These are phyloP conservation scores for Exophiala bonariae DNA, from an alignment of 2,329 filamentous ascomycete species.

Conservation along the genomic window DNA sequence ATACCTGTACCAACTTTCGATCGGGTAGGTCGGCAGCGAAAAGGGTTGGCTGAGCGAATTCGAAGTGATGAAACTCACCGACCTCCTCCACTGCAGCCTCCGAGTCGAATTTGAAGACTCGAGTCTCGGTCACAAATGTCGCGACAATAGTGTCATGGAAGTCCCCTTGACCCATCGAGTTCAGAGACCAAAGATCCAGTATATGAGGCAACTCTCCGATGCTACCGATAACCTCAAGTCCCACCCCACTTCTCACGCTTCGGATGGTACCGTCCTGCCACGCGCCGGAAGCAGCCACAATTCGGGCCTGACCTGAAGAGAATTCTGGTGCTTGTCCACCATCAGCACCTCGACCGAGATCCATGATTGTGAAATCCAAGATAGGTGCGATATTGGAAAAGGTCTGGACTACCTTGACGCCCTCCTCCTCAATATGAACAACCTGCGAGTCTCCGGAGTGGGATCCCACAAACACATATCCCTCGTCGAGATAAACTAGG, in stretches of 20 bases:
- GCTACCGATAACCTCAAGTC: constrained; percentile 81
- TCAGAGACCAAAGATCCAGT: constrained; percentile 70
- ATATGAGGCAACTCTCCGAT: constrained; percentile 76
- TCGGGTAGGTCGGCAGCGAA: constrained; percentile 65
- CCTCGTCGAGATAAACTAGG: constrained; percentile 73
- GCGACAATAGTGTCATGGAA: constrained; percentile 70
- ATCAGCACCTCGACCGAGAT: constrained; percentile 82
- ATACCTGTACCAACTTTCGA: constrained; percentile 73
- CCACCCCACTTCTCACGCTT: constrained; percentile 90
- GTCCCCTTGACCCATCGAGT: constrained; percentile 50
- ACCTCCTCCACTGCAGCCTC: constrained; percentile 84
- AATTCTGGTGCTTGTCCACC: constrained; percentile 84
- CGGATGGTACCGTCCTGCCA: constrained; percentile 85
- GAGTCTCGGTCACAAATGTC: constrained; percentile 79
- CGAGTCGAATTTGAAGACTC: constrained; percentile 73
- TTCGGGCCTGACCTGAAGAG: constrained; percentile 88
- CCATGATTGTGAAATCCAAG: constrained; percentile 92
- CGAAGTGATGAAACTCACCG: constrained; percentile 70
- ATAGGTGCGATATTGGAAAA: constrained; percentile 86
- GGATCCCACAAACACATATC: constrained; percentile 81
- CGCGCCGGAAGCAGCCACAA: constrained; percentile 89
- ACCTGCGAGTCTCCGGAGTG: constrained; percentile 92
- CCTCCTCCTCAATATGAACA: constrained; percentile 62
- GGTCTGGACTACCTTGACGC: constrained; percentile 69
- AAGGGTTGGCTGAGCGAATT: constrained; percentile 70